These are phyloP conservation scores for Syncephalastrum racemosum DNA, from an alignment of 371 early-diverging fungal species.

Conservation along the genomic window DNA sequence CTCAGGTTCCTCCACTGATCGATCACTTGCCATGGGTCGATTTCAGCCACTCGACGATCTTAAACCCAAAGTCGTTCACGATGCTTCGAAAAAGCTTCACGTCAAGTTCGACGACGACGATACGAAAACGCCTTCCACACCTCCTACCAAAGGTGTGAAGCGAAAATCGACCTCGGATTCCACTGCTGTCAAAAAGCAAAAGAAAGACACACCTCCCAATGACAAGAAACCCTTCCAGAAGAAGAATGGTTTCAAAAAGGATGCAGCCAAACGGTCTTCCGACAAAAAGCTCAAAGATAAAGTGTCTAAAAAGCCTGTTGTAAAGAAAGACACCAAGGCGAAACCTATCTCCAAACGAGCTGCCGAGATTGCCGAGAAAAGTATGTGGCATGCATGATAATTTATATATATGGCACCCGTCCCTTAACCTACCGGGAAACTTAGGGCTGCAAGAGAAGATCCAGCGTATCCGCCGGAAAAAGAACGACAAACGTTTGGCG, in stretches of 20 bases:
- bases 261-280: no score
- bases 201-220: neutral
- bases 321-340: constrained; percentile 9
- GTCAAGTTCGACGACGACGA: constrained; percentile 38
- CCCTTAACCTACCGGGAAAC: neutral
- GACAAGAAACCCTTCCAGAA: neutral
- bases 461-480: constrained; percentile 13
- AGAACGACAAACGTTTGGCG: constrained; percentile 19
- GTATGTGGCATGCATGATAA: constrained; percentile 3
- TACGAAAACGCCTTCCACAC: neutral
- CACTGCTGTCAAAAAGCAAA: constrained; percentile 1
- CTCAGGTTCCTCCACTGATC: no score
- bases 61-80: constrained; percentile 14
- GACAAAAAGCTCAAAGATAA: no score
- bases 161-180: neutral
- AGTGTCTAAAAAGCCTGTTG: neutral
- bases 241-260: no score
- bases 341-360: no score
- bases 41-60: no score
- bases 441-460: constrained; percentile 14
- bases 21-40: no score
- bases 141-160: neutral
- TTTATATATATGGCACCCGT: neutral
- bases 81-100: constrained; percentile 33
- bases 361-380: neutral